Percentiles rank a stretch among this genome's conserved stretches.
phyloP scores from a whole-genome alignment of 148 eudicot species.

The Vaccinium vitisidaea region DNA sequence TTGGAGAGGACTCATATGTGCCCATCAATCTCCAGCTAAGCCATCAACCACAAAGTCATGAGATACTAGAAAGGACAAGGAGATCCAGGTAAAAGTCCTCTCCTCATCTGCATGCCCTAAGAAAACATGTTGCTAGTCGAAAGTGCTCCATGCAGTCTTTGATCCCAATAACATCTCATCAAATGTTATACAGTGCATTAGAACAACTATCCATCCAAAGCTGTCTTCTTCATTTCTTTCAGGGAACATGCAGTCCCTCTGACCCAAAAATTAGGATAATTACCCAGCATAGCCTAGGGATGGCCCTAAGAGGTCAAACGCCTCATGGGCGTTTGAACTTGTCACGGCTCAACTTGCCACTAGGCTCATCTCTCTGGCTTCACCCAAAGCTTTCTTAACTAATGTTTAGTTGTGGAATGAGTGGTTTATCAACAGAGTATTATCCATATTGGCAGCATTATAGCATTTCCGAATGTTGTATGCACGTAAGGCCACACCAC shows the following conservation, averaged over 20 bases:
- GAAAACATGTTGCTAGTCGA: not conserved
- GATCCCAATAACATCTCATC: not conserved
- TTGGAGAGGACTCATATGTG: slow-evolving; percentile 28
- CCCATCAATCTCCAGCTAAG: slow-evolving; percentile 43
- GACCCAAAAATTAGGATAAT: not conserved
- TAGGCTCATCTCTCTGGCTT: not conserved
- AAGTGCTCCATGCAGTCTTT: not conserved
- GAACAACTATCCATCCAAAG: not conserved
- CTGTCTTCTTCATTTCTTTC: not conserved
- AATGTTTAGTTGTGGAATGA: not conserved
- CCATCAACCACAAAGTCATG: slow-evolving; percentile 30
- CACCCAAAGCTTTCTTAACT: not conserved
- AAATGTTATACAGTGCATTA: not conserved
- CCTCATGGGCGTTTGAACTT: not conserved
- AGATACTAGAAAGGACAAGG: slow-evolving; percentile 14
- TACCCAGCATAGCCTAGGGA: not conserved
- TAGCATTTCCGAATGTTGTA: not conserved
- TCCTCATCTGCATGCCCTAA: not conserved
- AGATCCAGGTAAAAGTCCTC: slow-evolving; percentile 9
- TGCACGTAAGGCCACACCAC: not conserved
- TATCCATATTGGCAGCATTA: not conserved
- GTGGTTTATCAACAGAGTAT: not conserved
- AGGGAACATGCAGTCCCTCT: not conserved
- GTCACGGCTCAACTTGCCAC: not conserved
- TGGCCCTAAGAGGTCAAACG: not conserved